These are phyloP conservation scores for Arachnopeziza araneosa DNA, from an alignment of 2,329 filamentous ascomycete genomes.

Conservation along the genomic window DNA sequence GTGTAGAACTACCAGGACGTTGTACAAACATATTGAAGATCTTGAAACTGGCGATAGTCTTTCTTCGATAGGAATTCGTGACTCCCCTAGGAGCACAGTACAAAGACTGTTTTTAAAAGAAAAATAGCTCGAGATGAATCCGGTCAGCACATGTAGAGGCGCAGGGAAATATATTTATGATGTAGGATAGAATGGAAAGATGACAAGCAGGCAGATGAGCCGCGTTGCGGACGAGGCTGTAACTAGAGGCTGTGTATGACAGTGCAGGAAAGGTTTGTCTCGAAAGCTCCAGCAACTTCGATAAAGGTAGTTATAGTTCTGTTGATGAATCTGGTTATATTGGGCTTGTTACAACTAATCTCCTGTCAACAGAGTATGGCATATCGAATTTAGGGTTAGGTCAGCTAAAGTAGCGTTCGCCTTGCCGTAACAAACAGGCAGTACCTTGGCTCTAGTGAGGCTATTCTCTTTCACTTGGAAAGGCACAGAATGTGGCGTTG, in stretches of 20 bases:
- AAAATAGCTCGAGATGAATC: too few relatives aligned
- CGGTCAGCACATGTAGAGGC: too few relatives aligned
- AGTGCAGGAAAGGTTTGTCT: background rate
- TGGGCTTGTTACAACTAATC: too few relatives aligned
- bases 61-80: background rate
- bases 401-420: too few relatives aligned
- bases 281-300: too few relatives aligned
- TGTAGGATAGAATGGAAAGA: background rate
- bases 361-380: too few relatives aligned
- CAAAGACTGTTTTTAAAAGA: too few relatives aligned
- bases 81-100: background rate
- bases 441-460: background rate
- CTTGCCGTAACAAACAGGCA: background rate
- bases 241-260: background rate
- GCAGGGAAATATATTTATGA: too few relatives aligned
- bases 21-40: background rate
- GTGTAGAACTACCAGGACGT: background rate
- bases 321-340: too few relatives aligned
- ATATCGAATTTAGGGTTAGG: too few relatives aligned
- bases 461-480: background rate
- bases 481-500: background rate
- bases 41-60: background rate
- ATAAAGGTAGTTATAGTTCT: too few relatives aligned
- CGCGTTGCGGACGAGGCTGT: background rate
- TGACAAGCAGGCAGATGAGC: background rate